Conservation (phyloP, 2,329 filamentous ascomycete genomes). For the Chaetomium globosum region DNA sequence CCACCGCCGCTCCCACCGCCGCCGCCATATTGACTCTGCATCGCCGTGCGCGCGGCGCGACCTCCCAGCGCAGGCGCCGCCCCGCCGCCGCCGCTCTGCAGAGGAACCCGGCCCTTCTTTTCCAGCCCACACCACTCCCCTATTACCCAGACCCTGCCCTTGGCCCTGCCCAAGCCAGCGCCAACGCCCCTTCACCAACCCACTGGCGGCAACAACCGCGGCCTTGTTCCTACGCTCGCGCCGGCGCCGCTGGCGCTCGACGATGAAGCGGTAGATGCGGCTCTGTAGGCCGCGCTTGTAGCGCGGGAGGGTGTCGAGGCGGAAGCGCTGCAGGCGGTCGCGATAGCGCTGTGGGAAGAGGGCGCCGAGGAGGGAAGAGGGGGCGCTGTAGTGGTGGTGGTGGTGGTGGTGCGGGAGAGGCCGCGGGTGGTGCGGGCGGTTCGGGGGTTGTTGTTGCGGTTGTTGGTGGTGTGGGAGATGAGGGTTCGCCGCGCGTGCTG, state of each 20-base stretch:
- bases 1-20: constrained; percentile 4
- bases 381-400: constrained; percentile 43
- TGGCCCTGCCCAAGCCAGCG: constrained; percentile 17
- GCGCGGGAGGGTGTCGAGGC: constrained; percentile 71
- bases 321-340: constrained; percentile 68
- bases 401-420: constrained; percentile 37
- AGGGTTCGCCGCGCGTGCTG: background rate
- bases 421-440: background rate
- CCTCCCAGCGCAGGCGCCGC: background rate
- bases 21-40: constrained; percentile 14
- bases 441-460: constrained; percentile 42
- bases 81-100: background rate
- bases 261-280: constrained; percentile 73
- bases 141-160: background rate
- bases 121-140: background rate
- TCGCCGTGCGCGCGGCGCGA: background rate
- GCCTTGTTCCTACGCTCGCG: background rate
- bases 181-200: constrained; percentile 40
- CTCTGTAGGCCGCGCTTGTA: constrained; percentile 73
- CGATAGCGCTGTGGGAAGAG: constrained; percentile 61
- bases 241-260: constrained; percentile 58
- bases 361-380: constrained; percentile 55
- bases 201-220: constrained; percentile 41
- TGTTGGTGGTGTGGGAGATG: background rate
- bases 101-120: background rate